Conservation (phyloP, 352 stramenopile genomes). For the Phytopythium kandeliae region DNA sequence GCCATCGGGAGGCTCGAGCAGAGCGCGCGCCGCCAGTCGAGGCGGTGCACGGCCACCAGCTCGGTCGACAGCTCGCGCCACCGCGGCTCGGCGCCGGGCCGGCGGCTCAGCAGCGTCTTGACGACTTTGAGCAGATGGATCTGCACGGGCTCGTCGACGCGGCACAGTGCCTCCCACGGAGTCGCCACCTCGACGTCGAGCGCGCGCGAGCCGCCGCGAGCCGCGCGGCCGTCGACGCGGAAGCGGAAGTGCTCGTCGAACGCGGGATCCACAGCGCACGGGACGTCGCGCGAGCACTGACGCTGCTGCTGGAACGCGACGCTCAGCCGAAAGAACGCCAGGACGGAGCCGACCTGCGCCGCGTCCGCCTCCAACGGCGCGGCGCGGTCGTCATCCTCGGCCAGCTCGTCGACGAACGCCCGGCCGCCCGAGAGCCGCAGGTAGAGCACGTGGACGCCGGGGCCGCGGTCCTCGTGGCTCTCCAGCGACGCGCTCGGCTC, state of each 20-base stretch:
- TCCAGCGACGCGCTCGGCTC: no score
- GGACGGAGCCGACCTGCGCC: conserved; percentile 34
- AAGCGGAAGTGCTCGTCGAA: conserved; percentile 75
- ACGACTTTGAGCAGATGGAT: conserved; percentile 55
- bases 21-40: conserved; percentile 80
- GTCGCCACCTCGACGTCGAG: conserved; percentile 48
- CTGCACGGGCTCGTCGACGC: conserved; percentile 55
- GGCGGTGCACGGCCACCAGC: conserved; percentile 51
- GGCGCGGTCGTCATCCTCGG: conserved; percentile 18
- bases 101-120: conserved; percentile 35
- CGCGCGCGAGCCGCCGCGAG: not conserved
- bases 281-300: conserved; percentile 32
- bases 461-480: no score
- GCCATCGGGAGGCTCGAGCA: conserved; percentile 63
- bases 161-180: conserved; percentile 64
- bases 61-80: conserved; percentile 52
- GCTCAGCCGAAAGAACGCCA: conserved; percentile 48
- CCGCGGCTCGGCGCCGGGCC: not conserved
- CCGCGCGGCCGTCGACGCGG: conserved; percentile 30
- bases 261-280: conserved; percentile 44
- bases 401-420: conserved; percentile 72
- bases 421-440: conserved; percentile 48
- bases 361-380: conserved; percentile 9
- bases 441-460: conserved; percentile 40
- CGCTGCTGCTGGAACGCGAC: conserved; percentile 56